These are phyloP conservation scores for Eurotiales sp. DNA, from an alignment of 2,329 filamentous ascomycete species.

Conservation along the genomic window DNA sequence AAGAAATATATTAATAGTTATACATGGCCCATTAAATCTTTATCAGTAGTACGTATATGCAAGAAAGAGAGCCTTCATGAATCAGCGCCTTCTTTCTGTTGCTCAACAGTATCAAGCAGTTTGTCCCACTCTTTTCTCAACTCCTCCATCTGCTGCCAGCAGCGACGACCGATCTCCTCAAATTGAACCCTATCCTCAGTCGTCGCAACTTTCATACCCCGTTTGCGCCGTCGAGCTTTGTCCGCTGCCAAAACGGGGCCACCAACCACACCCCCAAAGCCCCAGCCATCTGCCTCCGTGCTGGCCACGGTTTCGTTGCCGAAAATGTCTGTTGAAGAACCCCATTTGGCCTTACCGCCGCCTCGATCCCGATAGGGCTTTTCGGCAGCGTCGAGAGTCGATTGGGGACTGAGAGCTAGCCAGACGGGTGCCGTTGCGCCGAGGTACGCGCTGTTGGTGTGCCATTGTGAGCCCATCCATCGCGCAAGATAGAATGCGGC, in stretches of 20 bases:
- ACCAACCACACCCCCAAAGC: conserved; percentile 54
- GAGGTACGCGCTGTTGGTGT: conserved; percentile 69
- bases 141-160: conserved; percentile 43
- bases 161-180: conserved; percentile 38
- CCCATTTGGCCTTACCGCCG: conserved; percentile 70
- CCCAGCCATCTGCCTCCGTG: conserved; percentile 87
- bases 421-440: conserved; percentile 75
- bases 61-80: conserved; percentile 1
- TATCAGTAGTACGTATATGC: conserved; percentile 3
- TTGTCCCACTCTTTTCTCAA: conserved; percentile 38
- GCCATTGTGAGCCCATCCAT: conserved; percentile 83
- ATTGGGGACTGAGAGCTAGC: conserved; percentile 66
- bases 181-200: conserved; percentile 33
- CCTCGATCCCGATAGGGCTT: conserved; percentile 54
- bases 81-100: not conserved
- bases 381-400: conserved; percentile 35
- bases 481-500: conserved; percentile 67
- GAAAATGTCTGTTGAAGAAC: conserved; percentile 61
- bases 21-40: conserved; percentile 13
- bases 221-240: conserved; percentile 55
- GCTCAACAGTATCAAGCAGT: conserved; percentile 34
- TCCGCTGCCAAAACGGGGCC: conserved; percentile 45
- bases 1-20: not conserved
- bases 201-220: conserved; percentile 57
- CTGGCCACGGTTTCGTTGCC: conserved; percentile 63